Percentiles rank a stretch among this genome's conserved stretches.
Conservation (phyloP, 306 rosid genomes). For the Castanospermum australe region DNA sequence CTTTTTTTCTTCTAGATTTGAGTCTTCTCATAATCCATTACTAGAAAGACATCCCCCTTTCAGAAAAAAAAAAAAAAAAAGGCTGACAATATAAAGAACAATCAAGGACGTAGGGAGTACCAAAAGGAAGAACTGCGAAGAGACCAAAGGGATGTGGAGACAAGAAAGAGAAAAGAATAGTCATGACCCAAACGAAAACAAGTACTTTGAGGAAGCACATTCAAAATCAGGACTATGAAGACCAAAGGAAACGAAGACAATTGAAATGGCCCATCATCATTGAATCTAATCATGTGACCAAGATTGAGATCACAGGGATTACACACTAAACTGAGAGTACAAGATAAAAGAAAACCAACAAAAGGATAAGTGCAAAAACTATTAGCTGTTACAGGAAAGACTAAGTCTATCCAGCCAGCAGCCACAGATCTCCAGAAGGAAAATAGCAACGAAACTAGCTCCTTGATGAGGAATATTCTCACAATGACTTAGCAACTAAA, state of each 20-base stretch:
- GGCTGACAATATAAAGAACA: background rate
- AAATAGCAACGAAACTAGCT: conserved; percentile 41
- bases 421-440: conserved; percentile 40
- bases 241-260: conserved; percentile 32
- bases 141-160: conserved; percentile 14
- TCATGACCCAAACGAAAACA: conserved; percentile 19
- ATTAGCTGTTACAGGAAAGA: conserved; percentile 17
- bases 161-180: conserved; percentile 21
- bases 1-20: conserved; percentile 1
- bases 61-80: background rate
- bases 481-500: conserved; percentile 55
- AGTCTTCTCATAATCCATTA: background rate
- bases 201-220: conserved; percentile 22
- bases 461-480: conserved; percentile 49
- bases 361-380: conserved; percentile 12
- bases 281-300: background rate
- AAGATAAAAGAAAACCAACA: background rate
- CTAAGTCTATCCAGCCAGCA: conserved; percentile 25
- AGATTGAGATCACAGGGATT: conserved; percentile 23
- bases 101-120: background rate
- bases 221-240: conserved; percentile 12
- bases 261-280: conserved; percentile 13
- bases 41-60: background rate
- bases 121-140: conserved; percentile 16
- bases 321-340: conserved; percentile 23